Base-by-base conservation (phyloP, 345 rosid genomes). In the Lepidium sativum region DNA sequence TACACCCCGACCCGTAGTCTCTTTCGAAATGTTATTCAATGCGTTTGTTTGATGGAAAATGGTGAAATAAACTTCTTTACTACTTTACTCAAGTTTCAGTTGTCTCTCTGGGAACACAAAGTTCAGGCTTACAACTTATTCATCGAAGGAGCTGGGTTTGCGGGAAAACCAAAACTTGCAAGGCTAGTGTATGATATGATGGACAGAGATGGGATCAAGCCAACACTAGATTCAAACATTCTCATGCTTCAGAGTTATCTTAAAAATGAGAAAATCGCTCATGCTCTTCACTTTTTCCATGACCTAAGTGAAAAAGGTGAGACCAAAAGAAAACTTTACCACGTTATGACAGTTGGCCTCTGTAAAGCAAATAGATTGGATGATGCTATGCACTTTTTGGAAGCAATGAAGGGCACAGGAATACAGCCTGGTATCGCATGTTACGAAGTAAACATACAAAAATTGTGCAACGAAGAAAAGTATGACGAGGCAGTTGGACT, bases 111-210 rank as follows among this genome's bases (percentile, higher is more conserved):
- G 37, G 75, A 62, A 72, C 73, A 75, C 16, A 64, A 55, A 31
- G 7, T 21, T 66, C 29, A 52, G 16, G 66, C 76, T 54, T 94
- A 70, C 72, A 77, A 84, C 68, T 47, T 63, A 58, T 87, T 86
- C 80, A 83, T 90, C 7, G 74, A 77, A 72, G 99, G 92, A 82
- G 95, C 86, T 58, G 97, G 90, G 65, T 65, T 65, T 71, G 86
- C 89, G 44, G 74, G 64, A 55, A 82, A 66, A 38, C 96, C 96
- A 35, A 83, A 83, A 23, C 72, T 94, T 29, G 96, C 95, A 35
- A 84, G 85, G 75, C 43, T 74, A 60, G 83, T 80, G 32, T 86
- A 71, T 70, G 85, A 87, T 71, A 72, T 81, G 78, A 90, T 94
- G 86, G 75, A 13, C 44, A 65, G 70, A 67, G 81, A 68, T 55